Conservation (phyloP, 257 asterid species). For the Anisodus acutangulus region DNA sequence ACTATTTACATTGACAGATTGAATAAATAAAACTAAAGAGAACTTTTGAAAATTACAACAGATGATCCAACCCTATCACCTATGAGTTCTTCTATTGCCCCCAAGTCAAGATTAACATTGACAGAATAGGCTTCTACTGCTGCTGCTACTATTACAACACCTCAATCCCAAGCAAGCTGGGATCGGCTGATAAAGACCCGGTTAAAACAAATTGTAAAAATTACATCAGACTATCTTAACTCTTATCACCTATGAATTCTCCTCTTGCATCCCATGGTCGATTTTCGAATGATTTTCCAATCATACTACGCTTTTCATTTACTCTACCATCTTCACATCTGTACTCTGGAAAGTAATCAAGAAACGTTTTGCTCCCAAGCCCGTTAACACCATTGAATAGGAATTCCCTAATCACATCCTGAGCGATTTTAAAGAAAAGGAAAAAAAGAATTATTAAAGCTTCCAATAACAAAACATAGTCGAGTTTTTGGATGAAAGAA, state of each 20-base stretch:
- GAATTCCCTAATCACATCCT: slow-evolving; percentile 66
- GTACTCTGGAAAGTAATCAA: slow-evolving; percentile 89
- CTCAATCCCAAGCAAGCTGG: not conserved
- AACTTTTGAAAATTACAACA: not conserved
- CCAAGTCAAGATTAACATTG: slow-evolving; percentile 52
- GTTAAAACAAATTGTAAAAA: not conserved
- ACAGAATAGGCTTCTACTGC: not conserved
- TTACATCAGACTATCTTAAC: slow-evolving; percentile 36
- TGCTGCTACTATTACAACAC: not conserved
- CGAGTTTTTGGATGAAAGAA: slow-evolving; percentile 24
- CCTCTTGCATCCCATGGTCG: slow-evolving; percentile 90
- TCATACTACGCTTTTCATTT: slow-evolving; percentile 78
- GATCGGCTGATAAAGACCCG: not conserved
- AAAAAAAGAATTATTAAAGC: not conserved
- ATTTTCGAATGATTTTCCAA: slow-evolving; percentile 78
- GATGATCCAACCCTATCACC: slow-evolving; percentile 40
- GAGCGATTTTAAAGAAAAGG: not conserved
- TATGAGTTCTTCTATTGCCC: slow-evolving; percentile 56
- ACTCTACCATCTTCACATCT: slow-evolving; percentile 62
- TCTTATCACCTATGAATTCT: slow-evolving; percentile 59
- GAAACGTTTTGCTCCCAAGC: slow-evolving; percentile 67
- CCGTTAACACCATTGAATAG: slow-evolving; percentile 77
- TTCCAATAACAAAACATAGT: not conserved
- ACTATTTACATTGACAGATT: not conserved
- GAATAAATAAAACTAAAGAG: not conserved